Conservation (phyloP, 768 basidiomycete genomes). For the Agrocybe chaxingu region DNA sequence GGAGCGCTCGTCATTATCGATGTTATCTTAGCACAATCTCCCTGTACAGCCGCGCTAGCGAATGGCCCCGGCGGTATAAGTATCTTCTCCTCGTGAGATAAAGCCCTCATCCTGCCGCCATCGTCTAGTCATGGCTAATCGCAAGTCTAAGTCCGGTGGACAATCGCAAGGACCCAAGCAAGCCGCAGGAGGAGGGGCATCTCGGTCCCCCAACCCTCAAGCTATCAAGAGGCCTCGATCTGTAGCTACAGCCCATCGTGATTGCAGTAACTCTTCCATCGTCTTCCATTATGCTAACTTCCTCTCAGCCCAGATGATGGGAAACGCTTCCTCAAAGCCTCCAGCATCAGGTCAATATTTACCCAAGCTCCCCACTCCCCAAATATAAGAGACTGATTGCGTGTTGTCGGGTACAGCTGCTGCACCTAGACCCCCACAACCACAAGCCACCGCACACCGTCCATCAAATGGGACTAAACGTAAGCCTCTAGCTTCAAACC, state of each 20-base stretch:
- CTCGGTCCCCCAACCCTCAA: slow-evolving; percentile 15
- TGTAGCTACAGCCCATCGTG: slow-evolving; percentile 9
- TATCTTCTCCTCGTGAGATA: slow-evolving; percentile 10
- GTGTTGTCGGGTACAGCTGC: slow-evolving; percentile 11
- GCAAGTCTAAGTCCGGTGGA: slow-evolving; percentile 12
- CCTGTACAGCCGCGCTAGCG: no score
- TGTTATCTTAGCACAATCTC: no score
- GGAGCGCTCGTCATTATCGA: no score
- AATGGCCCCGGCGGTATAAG: not conserved
- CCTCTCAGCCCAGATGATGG: slow-evolving; percentile 9
- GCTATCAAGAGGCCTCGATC: slow-evolving; percentile 14
- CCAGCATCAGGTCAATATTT: slow-evolving; percentile 10
- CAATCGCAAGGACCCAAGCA: slow-evolving; percentile 15
- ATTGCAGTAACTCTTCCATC: slow-evolving; percentile 13
- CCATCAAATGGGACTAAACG: slow-evolving; percentile 14
- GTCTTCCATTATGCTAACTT: slow-evolving; percentile 10
- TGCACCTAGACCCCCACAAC: slow-evolving; percentile 15
- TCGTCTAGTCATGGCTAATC: slow-evolving; percentile 10
- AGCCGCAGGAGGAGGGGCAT: slow-evolving; percentile 13
- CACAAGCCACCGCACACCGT: slow-evolving; percentile 12
- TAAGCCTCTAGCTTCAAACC: slow-evolving; percentile 10
- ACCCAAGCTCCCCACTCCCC: slow-evolving; percentile 5
- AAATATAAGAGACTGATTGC: slow-evolving; percentile 11
- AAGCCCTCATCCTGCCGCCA: slow-evolving; percentile 6
- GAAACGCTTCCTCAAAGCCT: slow-evolving; percentile 12